These are phyloP conservation scores for Gymnopus androsaceus DNA, from an alignment of 1,284 basidiomycete genomes.

Conservation along the genomic window DNA sequence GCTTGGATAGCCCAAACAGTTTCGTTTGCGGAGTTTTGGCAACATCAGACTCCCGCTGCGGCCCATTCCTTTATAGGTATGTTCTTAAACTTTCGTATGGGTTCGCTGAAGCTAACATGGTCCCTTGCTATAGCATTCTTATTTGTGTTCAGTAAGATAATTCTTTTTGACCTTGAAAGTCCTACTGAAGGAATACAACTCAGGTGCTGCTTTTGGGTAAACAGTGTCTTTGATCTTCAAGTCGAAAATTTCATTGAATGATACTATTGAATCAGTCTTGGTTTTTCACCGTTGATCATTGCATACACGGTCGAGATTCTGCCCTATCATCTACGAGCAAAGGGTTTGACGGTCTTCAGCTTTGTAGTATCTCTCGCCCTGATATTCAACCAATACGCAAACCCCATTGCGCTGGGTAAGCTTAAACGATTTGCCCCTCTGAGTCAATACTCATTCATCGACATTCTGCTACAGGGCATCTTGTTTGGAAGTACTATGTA, in stretches of 20 bases:
- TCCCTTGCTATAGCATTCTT: constrained; percentile 80
- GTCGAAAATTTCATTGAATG: constrained; percentile 11
- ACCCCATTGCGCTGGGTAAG: constrained; percentile 63
- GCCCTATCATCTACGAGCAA: constrained; percentile 71
- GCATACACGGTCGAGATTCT: constrained; percentile 77
- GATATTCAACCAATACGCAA: constrained; percentile 81
- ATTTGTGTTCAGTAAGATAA: constrained; percentile 78
- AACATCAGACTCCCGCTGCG: constrained; percentile 41
- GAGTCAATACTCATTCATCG: background rate
- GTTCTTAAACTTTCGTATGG: no score
- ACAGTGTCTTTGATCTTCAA: no score
- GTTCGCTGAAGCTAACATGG: no score
- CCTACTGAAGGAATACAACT: no score
- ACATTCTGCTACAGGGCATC: constrained; percentile 37
- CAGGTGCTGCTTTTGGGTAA: no score
- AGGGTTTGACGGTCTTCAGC: constrained; percentile 75
- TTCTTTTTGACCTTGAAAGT: no score
- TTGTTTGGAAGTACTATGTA: constrained; percentile 70
- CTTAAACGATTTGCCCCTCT: background rate
- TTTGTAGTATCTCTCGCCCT: constrained; percentile 65
- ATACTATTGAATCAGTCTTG: constrained; percentile 59
- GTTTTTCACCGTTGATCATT: constrained; percentile 74
- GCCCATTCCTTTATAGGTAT: constrained; percentile 69
- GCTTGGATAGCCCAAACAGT: constrained; percentile 74
- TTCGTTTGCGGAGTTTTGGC: constrained; percentile 64